These are phyloP conservation scores for Lentinula guzmanii DNA, from an alignment of 768 basidiomycete genomes.

Conservation along the genomic window DNA sequence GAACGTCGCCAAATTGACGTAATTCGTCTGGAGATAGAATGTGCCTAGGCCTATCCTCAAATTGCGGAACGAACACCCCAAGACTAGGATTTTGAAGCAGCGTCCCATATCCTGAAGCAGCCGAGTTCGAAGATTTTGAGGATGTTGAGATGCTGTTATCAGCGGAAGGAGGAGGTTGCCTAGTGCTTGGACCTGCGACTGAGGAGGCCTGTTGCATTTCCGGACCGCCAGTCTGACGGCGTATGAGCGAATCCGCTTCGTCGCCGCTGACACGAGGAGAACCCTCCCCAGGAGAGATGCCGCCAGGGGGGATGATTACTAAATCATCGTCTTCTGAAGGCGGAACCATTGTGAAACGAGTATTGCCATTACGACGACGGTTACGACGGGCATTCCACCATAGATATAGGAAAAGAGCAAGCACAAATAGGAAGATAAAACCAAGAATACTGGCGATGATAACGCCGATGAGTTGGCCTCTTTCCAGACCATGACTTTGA, in stretches of 20 bases:
- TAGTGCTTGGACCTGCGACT: slow-evolving; percentile 21
- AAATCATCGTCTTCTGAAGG: slow-evolving; percentile 28
- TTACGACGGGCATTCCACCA: slow-evolving; percentile 44
- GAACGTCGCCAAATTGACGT: slow-evolving; percentile 28
- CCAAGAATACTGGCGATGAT: slow-evolving; percentile 58
- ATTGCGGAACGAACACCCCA: slow-evolving; percentile 24
- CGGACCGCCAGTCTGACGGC: slow-evolving; percentile 17
- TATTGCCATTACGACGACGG: slow-evolving; percentile 15
- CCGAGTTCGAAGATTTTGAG: slow-evolving; percentile 26
- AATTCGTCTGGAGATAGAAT: slow-evolving; percentile 32
- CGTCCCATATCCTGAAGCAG: slow-evolving; percentile 38
- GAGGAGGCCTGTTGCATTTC: background rate
- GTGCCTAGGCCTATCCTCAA: slow-evolving; percentile 25
- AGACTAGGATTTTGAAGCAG: slow-evolving; percentile 37
- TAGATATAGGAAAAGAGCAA: slow-evolving; percentile 39
- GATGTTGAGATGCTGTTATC: slow-evolving; percentile 33
- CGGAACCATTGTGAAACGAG: slow-evolving; percentile 24
- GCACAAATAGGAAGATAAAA: slow-evolving; percentile 50
- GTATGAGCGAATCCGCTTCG: slow-evolving; percentile 62
- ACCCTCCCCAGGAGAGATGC: slow-evolving; percentile 50
- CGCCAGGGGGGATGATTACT: slow-evolving; percentile 31
- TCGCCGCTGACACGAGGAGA: slow-evolving; percentile 67
- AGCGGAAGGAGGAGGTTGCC: slow-evolving; percentile 31
- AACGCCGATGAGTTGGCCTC: slow-evolving; percentile 46
- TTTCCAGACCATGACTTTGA: slow-evolving; percentile 20